phyloP scores from a whole-genome alignment of 1,139 yeast genomes.

The Zhuliangozyma parablackwelliae region DNA sequence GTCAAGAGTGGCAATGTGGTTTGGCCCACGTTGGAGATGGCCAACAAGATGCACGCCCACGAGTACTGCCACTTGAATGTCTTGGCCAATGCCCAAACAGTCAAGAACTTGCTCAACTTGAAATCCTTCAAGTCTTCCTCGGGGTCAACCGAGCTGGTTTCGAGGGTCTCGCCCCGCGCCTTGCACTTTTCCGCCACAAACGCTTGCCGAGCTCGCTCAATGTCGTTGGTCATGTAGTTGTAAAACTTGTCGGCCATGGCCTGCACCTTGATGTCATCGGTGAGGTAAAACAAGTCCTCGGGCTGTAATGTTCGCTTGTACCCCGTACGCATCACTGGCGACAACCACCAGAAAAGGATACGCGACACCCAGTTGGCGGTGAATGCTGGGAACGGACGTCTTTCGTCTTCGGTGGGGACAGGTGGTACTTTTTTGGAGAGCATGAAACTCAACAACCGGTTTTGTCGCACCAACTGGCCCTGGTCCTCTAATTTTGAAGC shows the following conservation, averaged over 20 bases:
- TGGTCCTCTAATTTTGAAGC: conserved; percentile 7
- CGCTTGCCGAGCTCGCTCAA: conserved; percentile 16
- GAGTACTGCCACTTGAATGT: conserved; percentile 54
- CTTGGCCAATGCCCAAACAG: conserved; percentile 41
- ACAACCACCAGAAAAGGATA: conserved; percentile 48
- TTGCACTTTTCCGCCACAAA: conserved; percentile 18
- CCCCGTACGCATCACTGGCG: conserved; percentile 46
- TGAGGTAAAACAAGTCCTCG: conserved; percentile 39
- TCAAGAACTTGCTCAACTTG: conserved; percentile 15
- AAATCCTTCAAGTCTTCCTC: conserved; percentile 22
- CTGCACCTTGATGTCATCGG: conserved; percentile 35
- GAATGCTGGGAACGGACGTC: conserved; percentile 31
- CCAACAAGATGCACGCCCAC: conserved; percentile 33
- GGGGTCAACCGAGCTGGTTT: conserved; percentile 15
- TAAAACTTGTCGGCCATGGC: conserved; percentile 29
- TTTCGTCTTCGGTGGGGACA: conserved; percentile 35
- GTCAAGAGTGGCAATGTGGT: conserved; percentile 49
- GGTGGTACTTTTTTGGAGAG: conserved; percentile 35
- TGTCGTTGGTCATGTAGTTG: conserved; percentile 17
- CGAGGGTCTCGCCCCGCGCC: conserved; percentile 20
- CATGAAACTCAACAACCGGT: conserved; percentile 26
- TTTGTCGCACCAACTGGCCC: conserved; percentile 18
- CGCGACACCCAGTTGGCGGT: conserved; percentile 33
- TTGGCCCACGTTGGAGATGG: conserved; percentile 45
- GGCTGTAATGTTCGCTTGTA: conserved; percentile 47